phyloP scores from a whole-genome alignment of 495 filamentous ascomycete genomes.

The Talaromyces wortmannii region DNA sequence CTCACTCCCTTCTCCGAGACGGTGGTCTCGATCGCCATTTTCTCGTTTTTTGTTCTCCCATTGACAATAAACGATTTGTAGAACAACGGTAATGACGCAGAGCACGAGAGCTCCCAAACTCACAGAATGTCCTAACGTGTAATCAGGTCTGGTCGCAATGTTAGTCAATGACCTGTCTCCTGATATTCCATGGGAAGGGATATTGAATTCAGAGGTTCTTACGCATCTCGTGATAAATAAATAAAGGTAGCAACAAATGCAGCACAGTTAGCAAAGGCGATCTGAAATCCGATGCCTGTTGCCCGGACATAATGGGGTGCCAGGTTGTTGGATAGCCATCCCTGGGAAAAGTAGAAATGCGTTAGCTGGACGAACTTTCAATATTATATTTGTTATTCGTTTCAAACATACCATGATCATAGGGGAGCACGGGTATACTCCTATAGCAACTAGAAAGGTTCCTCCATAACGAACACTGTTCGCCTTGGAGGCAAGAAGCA shows the following conservation, averaged over 20 bases:
- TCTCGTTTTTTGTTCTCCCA: conserved; percentile 41
- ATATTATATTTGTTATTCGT: neutral
- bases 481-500: conserved; percentile 19
- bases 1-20: conserved; percentile 24
- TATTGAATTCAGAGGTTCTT: conserved; percentile 8
- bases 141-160: conserved; percentile 23
- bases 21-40: conserved; percentile 30
- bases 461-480: conserved; percentile 17
- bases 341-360: neutral
- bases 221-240: conserved; percentile 38
- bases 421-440: conserved; percentile 11
- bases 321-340: conserved; percentile 35
- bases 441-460: conserved; percentile 14
- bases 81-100: conserved; percentile 22
- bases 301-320: conserved; percentile 43
- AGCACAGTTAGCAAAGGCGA: conserved; percentile 39
- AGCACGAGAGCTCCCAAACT: conserved; percentile 35
- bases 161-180: neutral
- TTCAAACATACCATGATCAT: conserved; percentile 5
- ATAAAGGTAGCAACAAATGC: conserved; percentile 48
- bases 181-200: neutral
- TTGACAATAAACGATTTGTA: conserved; percentile 28
- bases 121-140: conserved; percentile 37
- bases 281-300: conserved; percentile 36
- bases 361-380: too few species aligned